These are phyloP conservation scores for Penicillium alfredii DNA, from an alignment of 495 filamentous ascomycete genomes.

Conservation along the genomic window DNA sequence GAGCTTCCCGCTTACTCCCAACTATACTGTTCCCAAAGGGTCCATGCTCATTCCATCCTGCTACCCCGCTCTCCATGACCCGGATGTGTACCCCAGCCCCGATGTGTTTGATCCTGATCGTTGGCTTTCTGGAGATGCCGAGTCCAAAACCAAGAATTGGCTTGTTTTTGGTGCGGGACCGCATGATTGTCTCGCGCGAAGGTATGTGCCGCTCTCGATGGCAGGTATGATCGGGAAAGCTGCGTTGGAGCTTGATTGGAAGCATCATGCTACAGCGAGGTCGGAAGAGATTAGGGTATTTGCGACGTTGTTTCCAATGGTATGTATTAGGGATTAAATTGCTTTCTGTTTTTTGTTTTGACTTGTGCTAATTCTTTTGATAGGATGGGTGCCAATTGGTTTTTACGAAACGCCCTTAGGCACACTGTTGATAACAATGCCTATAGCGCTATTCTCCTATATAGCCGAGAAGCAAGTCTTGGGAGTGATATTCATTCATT, in stretches of 20 bases:
- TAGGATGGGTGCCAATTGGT: conserved; percentile 58
- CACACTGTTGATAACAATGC: too few species aligned
- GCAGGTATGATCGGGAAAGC: conserved; percentile 86
- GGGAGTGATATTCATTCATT: too few species aligned
- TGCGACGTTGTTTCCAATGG: conserved; percentile 90
- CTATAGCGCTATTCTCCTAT: too few species aligned
- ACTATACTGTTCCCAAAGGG: conserved; percentile 81
- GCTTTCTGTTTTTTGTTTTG: neutral
- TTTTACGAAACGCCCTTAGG: conserved; percentile 40
- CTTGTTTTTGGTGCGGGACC: conserved; percentile 89
- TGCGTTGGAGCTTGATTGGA: conserved; percentile 75
- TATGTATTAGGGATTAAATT: conserved; percentile 41
- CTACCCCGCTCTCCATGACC: conserved; percentile 83
- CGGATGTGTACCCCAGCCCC: conserved; percentile 77
- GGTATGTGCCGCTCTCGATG: conserved; percentile 79
- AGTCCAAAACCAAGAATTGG: conserved; percentile 89
- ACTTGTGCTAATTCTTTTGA: conserved; percentile 2
- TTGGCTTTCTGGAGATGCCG: conserved; percentile 83
- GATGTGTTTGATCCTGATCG: conserved; percentile 78
- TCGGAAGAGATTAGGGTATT: conserved; percentile 95
- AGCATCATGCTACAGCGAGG: conserved; percentile 65
- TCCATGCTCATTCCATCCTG: conserved; percentile 87
- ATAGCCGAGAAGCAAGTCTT: too few species aligned
- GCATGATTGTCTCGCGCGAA: conserved; percentile 88
- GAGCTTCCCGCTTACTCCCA: conserved; percentile 74